Base-by-base conservation (phyloP, 306 rosid species). In the Psophocarpus tetragonolobus region DNA sequence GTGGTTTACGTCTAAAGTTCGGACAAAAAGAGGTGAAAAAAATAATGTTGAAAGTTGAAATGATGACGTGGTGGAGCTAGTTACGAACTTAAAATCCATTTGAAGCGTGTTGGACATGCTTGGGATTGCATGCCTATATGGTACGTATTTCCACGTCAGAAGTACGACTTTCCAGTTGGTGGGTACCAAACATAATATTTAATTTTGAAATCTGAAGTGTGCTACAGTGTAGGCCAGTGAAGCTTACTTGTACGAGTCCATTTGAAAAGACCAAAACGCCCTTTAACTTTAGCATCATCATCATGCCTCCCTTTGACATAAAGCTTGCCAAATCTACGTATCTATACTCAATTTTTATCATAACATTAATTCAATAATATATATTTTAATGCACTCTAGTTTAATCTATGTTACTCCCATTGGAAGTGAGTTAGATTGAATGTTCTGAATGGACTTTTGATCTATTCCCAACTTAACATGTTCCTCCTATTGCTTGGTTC, bases 141-240 rank as follows among this genome's bases (percentile, higher is more conserved):
- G 53, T 48, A 26, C 47, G 1, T 7, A 6, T 38, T 38, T 21
- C 64, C 85, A 76, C 78, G 73, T 82, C 81, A 69, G 50, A 44
- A 48, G 33, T 12, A 69, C 42, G 68, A 76, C 68, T 70, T 82
- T 69, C 61, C n/a, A n/a, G 51, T 75, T 75, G 68, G 69, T 12
- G 74, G 85, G 85, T 41, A 81, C 85, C 67, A 21, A 3, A 5
- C 2, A 48, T 62, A 24, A 57, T 47, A 81, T 58, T 75, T 48
- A 27, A 81, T 30, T 76, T 61, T 69, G 61, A 69, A 68, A 47
- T 74, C 15, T 81, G 58, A 11, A 21, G 53, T 29, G n/a, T 26
- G 17, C 0, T 58, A 11, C 32, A 41, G 74, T 71, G 78, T 70
- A 70, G 68, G 69, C 75, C 82, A 76, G 78, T n/a, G 64, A 39